Conservation (phyloP, 805 yeast species). For the Nakazawaea pomicola region DNA sequence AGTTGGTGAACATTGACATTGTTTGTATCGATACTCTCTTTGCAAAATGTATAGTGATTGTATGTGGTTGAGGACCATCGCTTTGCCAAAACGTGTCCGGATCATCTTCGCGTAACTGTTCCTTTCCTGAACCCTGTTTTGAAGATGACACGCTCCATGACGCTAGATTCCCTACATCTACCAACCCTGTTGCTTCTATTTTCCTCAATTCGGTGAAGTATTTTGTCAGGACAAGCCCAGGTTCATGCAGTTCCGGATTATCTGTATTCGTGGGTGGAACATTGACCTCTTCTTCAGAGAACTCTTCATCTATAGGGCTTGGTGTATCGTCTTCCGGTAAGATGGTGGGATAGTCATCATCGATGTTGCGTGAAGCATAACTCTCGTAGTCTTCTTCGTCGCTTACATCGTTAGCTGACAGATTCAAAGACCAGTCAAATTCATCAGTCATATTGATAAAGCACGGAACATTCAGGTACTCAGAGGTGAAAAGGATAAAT, state of each 20-base stretch:
- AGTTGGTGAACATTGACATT: conserved; percentile 68
- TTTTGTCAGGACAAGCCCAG: conserved; percentile 5
- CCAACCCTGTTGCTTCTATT: conserved; percentile 51
- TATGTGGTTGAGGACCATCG: conserved; percentile 89
- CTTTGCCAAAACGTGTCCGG: conserved; percentile 88
- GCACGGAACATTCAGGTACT: too few species aligned
- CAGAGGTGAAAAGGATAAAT: too few species aligned
- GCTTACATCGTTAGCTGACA: too few species aligned
- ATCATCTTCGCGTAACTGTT: conserved; percentile 67
- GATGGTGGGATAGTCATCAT: too few species aligned
- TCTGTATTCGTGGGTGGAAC: neutral
- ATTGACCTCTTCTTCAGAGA: conserved; percentile 1
- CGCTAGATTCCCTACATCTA: conserved; percentile 77
- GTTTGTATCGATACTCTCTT: conserved; percentile 67
- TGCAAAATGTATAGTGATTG: conserved; percentile 70
- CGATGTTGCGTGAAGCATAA: too few species aligned
- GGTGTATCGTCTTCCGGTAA: too few species aligned
- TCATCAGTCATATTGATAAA: too few species aligned
- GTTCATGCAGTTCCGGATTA: conserved; percentile 11
- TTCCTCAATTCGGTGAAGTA: conserved; percentile 41
- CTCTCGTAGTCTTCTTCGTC: too few species aligned
- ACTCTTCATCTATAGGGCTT: neutral
- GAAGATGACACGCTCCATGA: conserved; percentile 78
- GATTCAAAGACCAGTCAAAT: too few species aligned
- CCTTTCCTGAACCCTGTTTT: conserved; percentile 69